Evolutionary conservation across 495 filamentous ascomycete species (phyloP).

Genomic region (Penicillium paxilli): DNA sequence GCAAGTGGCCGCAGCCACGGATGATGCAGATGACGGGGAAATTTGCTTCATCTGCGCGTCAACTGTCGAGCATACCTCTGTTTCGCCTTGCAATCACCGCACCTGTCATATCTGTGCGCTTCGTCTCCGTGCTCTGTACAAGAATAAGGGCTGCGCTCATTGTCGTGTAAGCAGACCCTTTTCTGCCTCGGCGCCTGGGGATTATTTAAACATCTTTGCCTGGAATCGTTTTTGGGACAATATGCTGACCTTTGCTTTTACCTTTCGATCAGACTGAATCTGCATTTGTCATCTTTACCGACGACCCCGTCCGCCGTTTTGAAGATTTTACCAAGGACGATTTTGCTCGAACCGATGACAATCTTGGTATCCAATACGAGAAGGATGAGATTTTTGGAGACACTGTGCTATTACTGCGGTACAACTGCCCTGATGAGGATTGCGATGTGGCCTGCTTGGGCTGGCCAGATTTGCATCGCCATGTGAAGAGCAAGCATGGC

Average conservation of each 20-base stretch:
- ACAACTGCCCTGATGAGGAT: conserved; percentile 84
- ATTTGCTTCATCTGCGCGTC: conserved; percentile 98
- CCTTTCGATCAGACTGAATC: conserved; percentile 61
- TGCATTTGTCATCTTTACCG: conserved; percentile 87
- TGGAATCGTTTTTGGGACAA: background rate
- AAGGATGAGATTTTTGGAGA: conserved; percentile 85
- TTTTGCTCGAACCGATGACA: conserved; percentile 72
- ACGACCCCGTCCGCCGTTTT: conserved; percentile 74
- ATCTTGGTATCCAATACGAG: conserved; percentile 88
- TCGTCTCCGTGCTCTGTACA: conserved; percentile 87
- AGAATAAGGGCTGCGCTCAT: conserved; percentile 91
- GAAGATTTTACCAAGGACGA: conserved; percentile 75
- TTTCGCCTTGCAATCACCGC: conserved; percentile 91
- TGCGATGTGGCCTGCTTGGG: conserved; percentile 88
- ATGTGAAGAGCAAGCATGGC: conserved; percentile 78
- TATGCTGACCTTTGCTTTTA: too few relatives aligned
- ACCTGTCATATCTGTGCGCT: conserved; percentile 96
- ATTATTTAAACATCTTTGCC: background rate
- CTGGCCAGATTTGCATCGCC: conserved; percentile 93
- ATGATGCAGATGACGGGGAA: conserved; percentile 68
- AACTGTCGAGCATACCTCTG: conserved; percentile 74
- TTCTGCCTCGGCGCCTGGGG: conserved; percentile 1
- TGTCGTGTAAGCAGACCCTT: conserved; percentile 67
- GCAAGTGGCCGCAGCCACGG: conserved; percentile 27
- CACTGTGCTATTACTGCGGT: conserved; percentile 81